Evolutionary conservation across 176 grass and related monocot genomes (phyloP).

Genomic region (Triticum monococcum): DNA sequence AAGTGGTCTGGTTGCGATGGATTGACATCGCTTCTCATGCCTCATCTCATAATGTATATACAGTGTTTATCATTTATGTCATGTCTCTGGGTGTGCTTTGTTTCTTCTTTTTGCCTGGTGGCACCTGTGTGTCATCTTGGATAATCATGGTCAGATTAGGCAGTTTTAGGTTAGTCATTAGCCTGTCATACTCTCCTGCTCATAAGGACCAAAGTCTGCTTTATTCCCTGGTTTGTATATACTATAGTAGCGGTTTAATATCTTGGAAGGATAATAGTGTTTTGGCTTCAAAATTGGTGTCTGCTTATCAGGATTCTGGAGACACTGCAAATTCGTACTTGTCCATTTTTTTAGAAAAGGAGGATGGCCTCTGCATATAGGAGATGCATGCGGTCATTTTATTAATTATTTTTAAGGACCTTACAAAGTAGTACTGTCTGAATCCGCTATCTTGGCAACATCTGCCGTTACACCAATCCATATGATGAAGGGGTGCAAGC

Average conservation of each 20-base stretch:
- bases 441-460: no score
- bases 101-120: slow-evolving; percentile 20
- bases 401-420: no score
- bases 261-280: background rate
- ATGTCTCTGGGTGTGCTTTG: slow-evolving; percentile 16
- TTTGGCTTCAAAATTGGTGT: background rate
- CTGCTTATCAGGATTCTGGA: background rate
- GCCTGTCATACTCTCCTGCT: slow-evolving; percentile 19
- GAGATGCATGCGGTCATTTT: no score
- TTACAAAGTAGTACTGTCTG: no score
- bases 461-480: no score
- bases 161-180: slow-evolving; percentile 39
- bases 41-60: slow-evolving; percentile 33
- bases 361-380: no score
- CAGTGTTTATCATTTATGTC: slow-evolving; percentile 15
- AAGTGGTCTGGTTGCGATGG: background rate
- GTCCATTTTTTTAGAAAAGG: no score
- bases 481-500: no score
- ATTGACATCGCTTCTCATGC: slow-evolving; percentile 1
- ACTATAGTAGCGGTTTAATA: background rate
- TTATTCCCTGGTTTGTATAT: slow-evolving; percentile 38
- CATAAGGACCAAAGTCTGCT: slow-evolving; percentile 25
- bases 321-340: background rate
- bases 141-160: slow-evolving; percentile 30
- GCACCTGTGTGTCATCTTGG: slow-evolving; percentile 15